These are phyloP conservation scores for Onygena corvina DNA, from an alignment of 2,329 filamentous ascomycete species.

Conservation along the genomic window DNA sequence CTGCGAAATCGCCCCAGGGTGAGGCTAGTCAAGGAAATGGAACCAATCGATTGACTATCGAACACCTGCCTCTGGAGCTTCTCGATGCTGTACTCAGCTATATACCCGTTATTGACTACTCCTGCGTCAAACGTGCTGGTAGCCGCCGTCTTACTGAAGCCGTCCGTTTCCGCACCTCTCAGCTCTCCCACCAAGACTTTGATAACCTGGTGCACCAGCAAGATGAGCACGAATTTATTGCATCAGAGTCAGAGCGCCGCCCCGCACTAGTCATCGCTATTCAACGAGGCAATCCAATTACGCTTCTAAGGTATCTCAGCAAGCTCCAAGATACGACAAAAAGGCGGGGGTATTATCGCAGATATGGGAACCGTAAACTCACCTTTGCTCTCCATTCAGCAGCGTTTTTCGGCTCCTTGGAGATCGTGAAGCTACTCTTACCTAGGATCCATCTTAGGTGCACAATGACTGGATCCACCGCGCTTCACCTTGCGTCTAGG, in stretches of 20 bases:
- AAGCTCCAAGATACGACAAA: not conserved
- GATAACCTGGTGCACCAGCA: not conserved
- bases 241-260: not conserved
- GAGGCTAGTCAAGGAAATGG: too few species aligned
- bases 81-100: not conserved
- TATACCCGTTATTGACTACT: constrained; percentile 11
- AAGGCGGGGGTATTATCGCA: too few species aligned
- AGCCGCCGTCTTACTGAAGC: constrained; percentile 9
- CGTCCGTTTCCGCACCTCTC: constrained; percentile 6
- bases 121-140: constrained; percentile 8
- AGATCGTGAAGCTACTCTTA: constrained; percentile 9
- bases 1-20: too few species aligned
- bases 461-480: not conserved
- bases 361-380: not conserved
- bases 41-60: not conserved
- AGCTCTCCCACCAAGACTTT: constrained; percentile 1
- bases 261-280: constrained; percentile 11
- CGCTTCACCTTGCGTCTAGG: constrained; percentile 7
- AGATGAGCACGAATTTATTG: not conserved
- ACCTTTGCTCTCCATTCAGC: constrained; percentile 8
- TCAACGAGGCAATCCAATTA: constrained; percentile 4
- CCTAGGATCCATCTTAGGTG: not conserved
- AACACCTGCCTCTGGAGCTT: not conserved
- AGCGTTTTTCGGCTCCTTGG: constrained; percentile 4
- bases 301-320: constrained; percentile 1